Conservation (phyloP, 1,139 yeast genomes). For the Magnusiomyces suaveolens region DNA sequence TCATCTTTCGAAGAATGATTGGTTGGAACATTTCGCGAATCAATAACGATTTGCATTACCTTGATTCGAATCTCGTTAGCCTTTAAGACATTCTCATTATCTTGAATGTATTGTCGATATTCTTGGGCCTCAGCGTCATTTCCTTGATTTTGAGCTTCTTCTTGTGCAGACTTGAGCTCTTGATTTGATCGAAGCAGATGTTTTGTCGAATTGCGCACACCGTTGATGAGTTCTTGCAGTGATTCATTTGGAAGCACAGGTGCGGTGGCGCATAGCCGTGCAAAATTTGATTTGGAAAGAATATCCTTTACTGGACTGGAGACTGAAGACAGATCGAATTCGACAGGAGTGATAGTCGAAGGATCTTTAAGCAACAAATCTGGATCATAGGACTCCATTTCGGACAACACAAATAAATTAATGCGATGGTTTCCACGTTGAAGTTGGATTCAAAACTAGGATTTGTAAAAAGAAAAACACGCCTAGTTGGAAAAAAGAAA, state of each 20-base stretch:
- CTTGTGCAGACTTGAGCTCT: slow-evolving; percentile 1
- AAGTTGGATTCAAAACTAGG: too few relatives aligned
- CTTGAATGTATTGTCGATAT: slow-evolving; percentile 3
- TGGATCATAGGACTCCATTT: neutral
- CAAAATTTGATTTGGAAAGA: neutral
- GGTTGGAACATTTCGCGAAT: slow-evolving; percentile 3
- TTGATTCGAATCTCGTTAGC: slow-evolving; percentile 3
- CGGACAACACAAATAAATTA: too few relatives aligned
- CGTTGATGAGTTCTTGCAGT: neutral
- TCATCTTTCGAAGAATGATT: too few relatives aligned
- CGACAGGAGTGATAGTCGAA: neutral
- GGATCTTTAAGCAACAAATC: neutral
- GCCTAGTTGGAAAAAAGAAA: too few relatives aligned
- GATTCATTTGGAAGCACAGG: slow-evolving; percentile 4
- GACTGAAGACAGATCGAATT: neutral
- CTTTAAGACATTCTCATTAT: slow-evolving; percentile 8
- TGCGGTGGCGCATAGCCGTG: slow-evolving; percentile 7
- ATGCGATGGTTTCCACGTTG: too few relatives aligned
- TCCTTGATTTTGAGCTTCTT: neutral
- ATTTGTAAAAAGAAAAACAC: too few relatives aligned
- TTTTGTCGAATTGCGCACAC: slow-evolving; percentile 8
- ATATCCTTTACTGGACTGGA: neutral
- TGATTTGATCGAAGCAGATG: slow-evolving; percentile 11
- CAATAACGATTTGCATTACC: neutral
- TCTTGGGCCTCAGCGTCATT: slow-evolving; percentile 7